These are phyloP conservation scores for Saccharata proteae DNA, from an alignment of 2,329 filamentous ascomycete species.

Conservation along the genomic window DNA sequence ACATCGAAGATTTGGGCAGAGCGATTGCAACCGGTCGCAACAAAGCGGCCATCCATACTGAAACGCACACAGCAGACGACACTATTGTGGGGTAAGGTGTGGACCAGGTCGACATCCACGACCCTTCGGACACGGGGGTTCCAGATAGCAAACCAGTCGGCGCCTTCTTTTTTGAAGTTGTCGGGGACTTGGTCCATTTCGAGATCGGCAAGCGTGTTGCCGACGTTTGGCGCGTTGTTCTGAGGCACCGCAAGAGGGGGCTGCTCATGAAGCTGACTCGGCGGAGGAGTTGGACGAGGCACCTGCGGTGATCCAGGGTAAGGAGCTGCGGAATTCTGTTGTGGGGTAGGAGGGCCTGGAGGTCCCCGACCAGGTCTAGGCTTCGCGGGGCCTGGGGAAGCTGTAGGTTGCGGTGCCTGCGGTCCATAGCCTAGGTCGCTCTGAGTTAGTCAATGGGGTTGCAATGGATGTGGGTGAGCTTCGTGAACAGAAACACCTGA, in stretches of 20 bases:
- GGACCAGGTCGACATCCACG: constrained; percentile 85
- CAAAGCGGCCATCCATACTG: constrained; percentile 87
- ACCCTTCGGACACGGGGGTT: constrained; percentile 83
- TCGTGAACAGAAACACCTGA: constrained; percentile 7
- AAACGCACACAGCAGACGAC: constrained; percentile 98
- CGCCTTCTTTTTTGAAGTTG: constrained; percentile 76
- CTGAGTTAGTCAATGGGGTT: background rate
- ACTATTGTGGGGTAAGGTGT: constrained; percentile 86
- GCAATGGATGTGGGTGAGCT: background rate
- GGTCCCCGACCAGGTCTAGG: constrained; percentile 51
- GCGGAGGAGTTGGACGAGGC: constrained; percentile 64
- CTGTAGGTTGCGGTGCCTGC: constrained; percentile 72
- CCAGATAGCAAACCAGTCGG: constrained; percentile 95
- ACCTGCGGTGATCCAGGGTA: constrained; percentile 87
- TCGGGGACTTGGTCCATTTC: constrained; percentile 76
- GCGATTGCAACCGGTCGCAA: constrained; percentile 92
- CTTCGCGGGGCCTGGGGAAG: constrained; percentile 67
- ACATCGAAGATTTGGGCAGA: constrained; percentile 99
- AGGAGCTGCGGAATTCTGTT: constrained; percentile 77
- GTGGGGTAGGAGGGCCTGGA: constrained; percentile 70
- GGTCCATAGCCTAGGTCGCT: constrained; percentile 54
- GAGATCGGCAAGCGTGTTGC: constrained; percentile 70
- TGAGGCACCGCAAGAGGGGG: constrained; percentile 15
- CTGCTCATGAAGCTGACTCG: constrained; percentile 26
- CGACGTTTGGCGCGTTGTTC: constrained; percentile 32